These are phyloP conservation scores for Monoraphidium neglectum DNA, from an alignment of 139 green algal genomes.

Conservation along the genomic window DNA sequence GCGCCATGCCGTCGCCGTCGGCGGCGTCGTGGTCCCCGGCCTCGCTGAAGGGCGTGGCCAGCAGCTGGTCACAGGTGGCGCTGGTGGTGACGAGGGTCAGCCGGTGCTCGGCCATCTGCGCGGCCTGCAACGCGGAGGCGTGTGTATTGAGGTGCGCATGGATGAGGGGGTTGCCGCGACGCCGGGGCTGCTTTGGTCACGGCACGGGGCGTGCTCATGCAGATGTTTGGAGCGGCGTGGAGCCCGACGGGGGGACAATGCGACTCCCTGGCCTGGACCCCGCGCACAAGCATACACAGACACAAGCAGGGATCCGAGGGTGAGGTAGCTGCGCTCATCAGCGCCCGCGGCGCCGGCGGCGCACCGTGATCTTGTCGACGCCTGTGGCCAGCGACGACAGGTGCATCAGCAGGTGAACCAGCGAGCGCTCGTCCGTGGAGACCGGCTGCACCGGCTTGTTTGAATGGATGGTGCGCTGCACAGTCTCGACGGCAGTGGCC, in stretches of 20 bases:
- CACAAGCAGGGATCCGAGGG: no score
- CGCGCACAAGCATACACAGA: no score
- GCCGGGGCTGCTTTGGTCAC: no score
- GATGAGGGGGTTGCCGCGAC: no score
- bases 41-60: constrained; percentile 17
- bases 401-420: constrained; percentile 1
- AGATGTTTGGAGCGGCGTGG: no score
- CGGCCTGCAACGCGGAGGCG: neutral
- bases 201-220: no score
- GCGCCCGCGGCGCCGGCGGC: neutral
- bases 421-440: neutral
- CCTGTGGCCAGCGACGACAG: neutral
- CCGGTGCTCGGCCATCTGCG: constrained; percentile 22
- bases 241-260: no score
- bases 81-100: constrained; percentile 36
- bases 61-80: constrained; percentile 24
- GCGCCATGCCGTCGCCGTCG: constrained; percentile 31
- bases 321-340: no score
- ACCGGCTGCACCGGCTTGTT: neutral
- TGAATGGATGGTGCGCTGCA: neutral
- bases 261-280: no score
- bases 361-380: neutral
- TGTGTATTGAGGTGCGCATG: neutral
- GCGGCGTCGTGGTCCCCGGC: constrained; percentile 21
- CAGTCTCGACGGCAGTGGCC: neutral